These are phyloP conservation scores for Synchytrium microbalum DNA, from an alignment of 371 early-diverging fungal genomes.

Conservation along the genomic window DNA sequence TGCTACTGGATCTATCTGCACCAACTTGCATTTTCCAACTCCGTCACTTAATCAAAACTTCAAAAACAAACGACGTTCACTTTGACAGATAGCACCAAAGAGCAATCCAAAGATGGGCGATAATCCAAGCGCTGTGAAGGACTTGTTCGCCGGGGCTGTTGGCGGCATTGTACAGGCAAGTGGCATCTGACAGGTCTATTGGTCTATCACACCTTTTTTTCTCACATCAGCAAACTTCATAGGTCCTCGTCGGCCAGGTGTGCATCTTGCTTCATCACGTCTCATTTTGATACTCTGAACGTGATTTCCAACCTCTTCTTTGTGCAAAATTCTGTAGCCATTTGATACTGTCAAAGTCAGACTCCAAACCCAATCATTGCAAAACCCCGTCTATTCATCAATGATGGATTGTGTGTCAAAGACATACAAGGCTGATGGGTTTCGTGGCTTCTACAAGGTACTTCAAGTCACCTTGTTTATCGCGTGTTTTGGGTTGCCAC, in stretches of 20 bases:
- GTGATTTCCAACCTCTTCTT: neutral
- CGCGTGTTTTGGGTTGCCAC: neutral
- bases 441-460: slow-evolving; percentile 43
- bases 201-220: slow-evolving; percentile 1
- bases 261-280: neutral
- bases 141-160: slow-evolving; percentile 44
- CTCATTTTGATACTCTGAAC: neutral
- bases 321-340: slow-evolving; percentile 23
- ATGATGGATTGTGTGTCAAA: slow-evolving; percentile 40
- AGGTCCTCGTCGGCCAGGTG: slow-evolving; percentile 27
- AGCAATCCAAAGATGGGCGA: too few relatives aligned
- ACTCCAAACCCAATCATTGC: slow-evolving; percentile 41
- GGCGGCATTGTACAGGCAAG: slow-evolving; percentile 45
- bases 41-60: too few relatives aligned
- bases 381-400: slow-evolving; percentile 29
- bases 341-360: slow-evolving; percentile 52
- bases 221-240: slow-evolving; percentile 2
- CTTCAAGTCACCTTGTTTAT: slow-evolving; percentile 1
- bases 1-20: too few relatives aligned
- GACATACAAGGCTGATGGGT: slow-evolving; percentile 38
- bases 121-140: too few relatives aligned
- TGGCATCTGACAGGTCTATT: neutral
- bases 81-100: too few relatives aligned
- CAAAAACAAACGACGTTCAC: too few relatives aligned
- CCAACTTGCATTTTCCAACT: too few relatives aligned